Evolutionary conservation across 2,329 filamentous ascomycete species (phyloP).

Genomic region (Penicillium oxalicum): DNA sequence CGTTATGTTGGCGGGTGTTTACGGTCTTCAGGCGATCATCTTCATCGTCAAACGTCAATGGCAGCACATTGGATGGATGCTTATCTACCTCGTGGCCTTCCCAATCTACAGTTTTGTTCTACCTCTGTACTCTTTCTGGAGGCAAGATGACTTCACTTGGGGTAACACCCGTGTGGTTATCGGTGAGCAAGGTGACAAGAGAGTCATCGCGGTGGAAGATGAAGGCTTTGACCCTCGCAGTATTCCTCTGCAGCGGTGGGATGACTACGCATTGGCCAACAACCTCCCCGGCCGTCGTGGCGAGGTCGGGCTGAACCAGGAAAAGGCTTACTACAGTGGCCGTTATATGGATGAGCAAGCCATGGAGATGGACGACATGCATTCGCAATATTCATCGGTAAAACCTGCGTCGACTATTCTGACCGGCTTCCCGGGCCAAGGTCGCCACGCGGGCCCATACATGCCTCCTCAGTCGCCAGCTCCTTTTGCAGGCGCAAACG

Average conservation of each 20-base stretch:
- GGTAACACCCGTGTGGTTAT: slow-evolving; percentile 97
- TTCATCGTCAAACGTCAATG: slow-evolving; percentile 96
- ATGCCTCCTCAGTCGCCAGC: slow-evolving; percentile 80
- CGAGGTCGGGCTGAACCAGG: slow-evolving; percentile 57
- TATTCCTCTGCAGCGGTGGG: slow-evolving; percentile 93
- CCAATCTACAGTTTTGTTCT: slow-evolving; percentile 89
- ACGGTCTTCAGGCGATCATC: slow-evolving; percentile 91
- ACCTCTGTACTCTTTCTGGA: slow-evolving; percentile 98
- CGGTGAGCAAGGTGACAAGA: slow-evolving; percentile 84
- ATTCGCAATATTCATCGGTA: slow-evolving; percentile 89
- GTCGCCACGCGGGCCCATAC: slow-evolving; percentile 53
- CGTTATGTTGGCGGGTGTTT: slow-evolving; percentile 81
- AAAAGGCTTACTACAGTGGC: slow-evolving; percentile 48
- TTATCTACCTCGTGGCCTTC: slow-evolving; percentile 94
- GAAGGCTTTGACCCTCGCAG: slow-evolving; percentile 85
- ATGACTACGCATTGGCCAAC: slow-evolving; percentile 85
- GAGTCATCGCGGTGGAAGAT: slow-evolving; percentile 77
- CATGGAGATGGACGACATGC: slow-evolving; percentile 93
- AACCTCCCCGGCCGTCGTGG: slow-evolving; percentile 87
- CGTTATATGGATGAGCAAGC: slow-evolving; percentile 69
- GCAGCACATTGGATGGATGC: slow-evolving; percentile 99
- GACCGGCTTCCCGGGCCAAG: slow-evolving; percentile 68
- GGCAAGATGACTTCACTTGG: slow-evolving; percentile 98
- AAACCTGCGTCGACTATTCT: slow-evolving; percentile 80
- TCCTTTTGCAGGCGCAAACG: slow-evolving; percentile 54